Base-by-base conservation (phyloP, 768 basidiomycete species). In the Chlorophyllum brunneum region DNA sequence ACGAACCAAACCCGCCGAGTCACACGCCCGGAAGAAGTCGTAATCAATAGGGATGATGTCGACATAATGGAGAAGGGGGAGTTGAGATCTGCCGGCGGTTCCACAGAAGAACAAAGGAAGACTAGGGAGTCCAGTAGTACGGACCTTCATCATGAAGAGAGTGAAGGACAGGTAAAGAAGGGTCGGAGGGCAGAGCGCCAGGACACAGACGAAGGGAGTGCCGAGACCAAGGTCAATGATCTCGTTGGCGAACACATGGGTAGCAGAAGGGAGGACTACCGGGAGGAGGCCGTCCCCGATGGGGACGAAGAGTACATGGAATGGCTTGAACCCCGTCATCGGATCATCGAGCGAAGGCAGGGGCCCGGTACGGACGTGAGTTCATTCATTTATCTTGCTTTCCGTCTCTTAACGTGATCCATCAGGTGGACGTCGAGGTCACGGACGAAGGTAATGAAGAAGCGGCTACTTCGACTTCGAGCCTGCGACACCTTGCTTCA, bases 11-110 rank as follows among this genome's bases (percentile, higher is more conserved):
- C 88, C 15, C 75, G 83, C 30, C 76, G 82, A 33, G 82, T 95
- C 44, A 72, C 75, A 10, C 79, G 85, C 1, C 85, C 80, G 4
- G 85, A 87, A 46, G 86, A 88, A 39, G 83, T 95, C 55, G 79
- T 92, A 30, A 87, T 95, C 63, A 95, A 97, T 63, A 78, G 90
- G 18, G 94, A 95, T 63, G 69, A 67, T 33, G 71, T 69, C 13
- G 61, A 58, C 13, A 76, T 81, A 56, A 61, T 58, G 40, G 62
- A 61, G 33, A 41, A 54, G 26, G 54, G 50, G 36, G 30, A 34
- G 41, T 44, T 38, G 18, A 56, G 30, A 18, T 41, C 39, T 41
- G 23, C 41, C 10, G 47, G 45, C 11, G 23, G 16, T 10, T n/a
- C 15, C 30, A 34, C 31, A 31, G 42, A 34, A 22, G 48, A 44